Conservation (phyloP, 1,139 yeast species). For the Zygosaccharomyces sapae region DNA sequence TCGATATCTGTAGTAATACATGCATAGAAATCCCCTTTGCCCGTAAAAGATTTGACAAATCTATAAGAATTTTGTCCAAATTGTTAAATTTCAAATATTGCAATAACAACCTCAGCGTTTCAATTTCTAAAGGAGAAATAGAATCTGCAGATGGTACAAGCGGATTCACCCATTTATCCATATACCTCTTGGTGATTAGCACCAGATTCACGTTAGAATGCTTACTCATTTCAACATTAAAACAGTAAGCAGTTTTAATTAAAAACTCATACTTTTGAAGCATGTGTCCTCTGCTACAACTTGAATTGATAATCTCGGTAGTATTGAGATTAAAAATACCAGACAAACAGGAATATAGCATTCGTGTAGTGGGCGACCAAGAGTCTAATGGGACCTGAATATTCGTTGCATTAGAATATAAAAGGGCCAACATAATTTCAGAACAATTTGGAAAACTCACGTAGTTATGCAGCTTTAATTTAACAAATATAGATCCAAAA, state of each 20-base stretch:
- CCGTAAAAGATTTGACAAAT: conserved; percentile 20
- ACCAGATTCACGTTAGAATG: conserved; percentile 30
- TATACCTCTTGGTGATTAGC: conserved; percentile 30
- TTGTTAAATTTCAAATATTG: conserved; percentile 41
- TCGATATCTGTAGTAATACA: conserved; percentile 13
- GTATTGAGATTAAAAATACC: conserved; percentile 21
- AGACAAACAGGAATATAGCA: conserved; percentile 24
- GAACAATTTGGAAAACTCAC: conserved; percentile 15
- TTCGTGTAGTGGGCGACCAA: conserved; percentile 21
- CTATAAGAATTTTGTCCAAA: conserved; percentile 35
- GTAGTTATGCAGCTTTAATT: conserved; percentile 9
- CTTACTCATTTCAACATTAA: conserved; percentile 35
- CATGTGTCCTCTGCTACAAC: conserved; percentile 22
- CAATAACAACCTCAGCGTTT: conserved; percentile 37
- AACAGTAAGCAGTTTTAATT: conserved; percentile 34
- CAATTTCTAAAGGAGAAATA: conserved; percentile 35
- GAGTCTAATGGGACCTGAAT: conserved; percentile 8
- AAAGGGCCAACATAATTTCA: conserved; percentile 26
- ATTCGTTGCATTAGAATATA: conserved; percentile 19
- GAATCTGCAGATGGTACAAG: conserved; percentile 11
- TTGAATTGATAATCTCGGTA: conserved; percentile 20
- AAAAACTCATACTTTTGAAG: conserved; percentile 31
- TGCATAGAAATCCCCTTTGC: conserved; percentile 11
- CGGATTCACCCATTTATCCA: conserved; percentile 32
- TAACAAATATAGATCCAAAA: conserved; percentile 15